A percentile compares a stretch with the other conserved stretches of the same genome.
Evolutionary conservation across 2,329 filamentous ascomycete species (phyloP).

Genomic region (Cryphonectria carpinicola): DNA sequence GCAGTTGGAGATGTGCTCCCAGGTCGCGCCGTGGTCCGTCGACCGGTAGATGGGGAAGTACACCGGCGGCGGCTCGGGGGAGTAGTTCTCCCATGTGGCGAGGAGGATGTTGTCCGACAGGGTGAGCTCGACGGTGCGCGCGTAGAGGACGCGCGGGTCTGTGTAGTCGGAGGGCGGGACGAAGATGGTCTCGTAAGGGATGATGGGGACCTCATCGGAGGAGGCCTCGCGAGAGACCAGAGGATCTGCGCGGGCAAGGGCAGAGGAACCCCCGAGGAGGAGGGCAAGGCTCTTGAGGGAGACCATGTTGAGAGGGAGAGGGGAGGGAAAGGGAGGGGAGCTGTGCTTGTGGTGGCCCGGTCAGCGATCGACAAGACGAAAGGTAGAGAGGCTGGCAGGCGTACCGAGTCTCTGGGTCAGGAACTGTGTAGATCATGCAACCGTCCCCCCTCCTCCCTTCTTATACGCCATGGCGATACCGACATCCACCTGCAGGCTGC

Average conservation of each 20-base stretch:
- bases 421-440: constrained; percentile 7
- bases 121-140: constrained; percentile 48
- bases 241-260: constrained; percentile 29
- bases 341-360: background rate
- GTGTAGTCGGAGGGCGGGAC: constrained; percentile 49
- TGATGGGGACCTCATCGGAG: constrained; percentile 12
- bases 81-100: constrained; percentile 61
- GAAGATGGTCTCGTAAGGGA: constrained; percentile 42
- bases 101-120: constrained; percentile 52
- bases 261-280: constrained; percentile 32
- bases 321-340: background rate
- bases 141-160: constrained; percentile 48
- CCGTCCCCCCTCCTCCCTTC: background rate
- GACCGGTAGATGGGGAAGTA: constrained; percentile 60
- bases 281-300: constrained; percentile 32
- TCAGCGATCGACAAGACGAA: constrained; percentile 31
- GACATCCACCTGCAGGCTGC: constrained; percentile 3
- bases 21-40: constrained; percentile 59
- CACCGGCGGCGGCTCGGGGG: constrained; percentile 57
- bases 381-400: constrained; percentile 26
- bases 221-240: constrained; percentile 5
- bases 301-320: constrained; percentile 20
- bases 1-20: constrained; percentile 66
- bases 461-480: background rate
- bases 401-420: constrained; percentile 10